Conservation (phyloP, 441 rosid genomes). For the Dalechampia spathulata region DNA sequence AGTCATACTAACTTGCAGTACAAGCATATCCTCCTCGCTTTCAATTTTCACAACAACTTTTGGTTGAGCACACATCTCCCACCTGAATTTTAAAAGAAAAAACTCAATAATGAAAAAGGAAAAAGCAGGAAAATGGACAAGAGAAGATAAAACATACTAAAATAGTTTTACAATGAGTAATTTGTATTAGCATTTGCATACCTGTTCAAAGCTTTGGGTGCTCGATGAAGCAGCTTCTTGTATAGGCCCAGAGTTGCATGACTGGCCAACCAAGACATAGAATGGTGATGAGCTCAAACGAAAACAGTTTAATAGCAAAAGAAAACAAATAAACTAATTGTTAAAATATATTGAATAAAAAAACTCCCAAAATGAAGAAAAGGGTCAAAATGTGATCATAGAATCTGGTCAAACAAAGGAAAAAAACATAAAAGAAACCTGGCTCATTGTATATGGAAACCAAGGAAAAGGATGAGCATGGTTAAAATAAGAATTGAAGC, state of each 20-base stretch:
- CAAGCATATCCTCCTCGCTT: conserved; percentile 81
- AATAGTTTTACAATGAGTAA: not conserved
- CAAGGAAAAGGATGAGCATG: no score
- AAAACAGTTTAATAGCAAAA: not conserved
- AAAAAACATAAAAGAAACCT: no score
- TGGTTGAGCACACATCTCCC: conserved; percentile 95
- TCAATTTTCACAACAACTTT: conserved; percentile 95
- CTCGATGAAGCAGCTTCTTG: conserved; percentile 67
- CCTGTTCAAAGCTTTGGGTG: conserved; percentile 84
- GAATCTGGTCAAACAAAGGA: no score
- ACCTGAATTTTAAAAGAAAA: conserved; percentile 37
- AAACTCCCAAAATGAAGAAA: not conserved
- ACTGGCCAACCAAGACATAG: conserved; percentile 32
- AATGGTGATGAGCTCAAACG: conserved; percentile 5
- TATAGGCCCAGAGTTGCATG: conserved; percentile 96
- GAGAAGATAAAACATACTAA: not conserved
- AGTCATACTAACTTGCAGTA: conserved; percentile 64
- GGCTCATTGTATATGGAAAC: no score
- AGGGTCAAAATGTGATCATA: not conserved
- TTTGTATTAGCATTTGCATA: conserved; percentile 14
- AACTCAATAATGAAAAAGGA: not conserved
- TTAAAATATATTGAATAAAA: not conserved
- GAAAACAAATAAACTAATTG: not conserved
- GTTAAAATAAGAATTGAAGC: no score
- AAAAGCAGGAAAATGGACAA: not conserved